These are phyloP conservation scores for Nigrograna mackinnonii DNA, from an alignment of 2,329 filamentous ascomycete species.

Conservation along the genomic window DNA sequence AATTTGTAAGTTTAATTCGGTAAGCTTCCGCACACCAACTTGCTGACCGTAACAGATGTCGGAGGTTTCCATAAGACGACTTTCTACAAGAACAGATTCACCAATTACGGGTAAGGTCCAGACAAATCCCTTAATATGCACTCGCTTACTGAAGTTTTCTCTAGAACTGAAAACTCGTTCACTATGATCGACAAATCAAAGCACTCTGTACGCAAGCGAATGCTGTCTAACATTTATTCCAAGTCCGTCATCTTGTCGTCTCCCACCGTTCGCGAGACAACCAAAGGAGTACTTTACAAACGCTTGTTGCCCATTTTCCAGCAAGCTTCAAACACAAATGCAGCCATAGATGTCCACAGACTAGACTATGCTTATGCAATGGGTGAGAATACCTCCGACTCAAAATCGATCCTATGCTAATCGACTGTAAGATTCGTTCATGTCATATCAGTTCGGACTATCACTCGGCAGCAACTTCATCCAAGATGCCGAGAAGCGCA, in stretches of 20 bases:
- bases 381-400: background rate
- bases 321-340: background rate
- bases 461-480: background rate
- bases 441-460: background rate
- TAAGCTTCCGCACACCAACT: too few relatives aligned
- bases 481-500: background rate
- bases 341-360: background rate
- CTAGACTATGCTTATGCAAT: background rate
- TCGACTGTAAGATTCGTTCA: background rate
- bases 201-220: background rate
- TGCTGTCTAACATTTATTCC: slow-evolving; percentile 1
- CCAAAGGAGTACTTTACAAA: background rate
- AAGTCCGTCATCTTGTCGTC: background rate
- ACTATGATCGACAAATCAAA: background rate
- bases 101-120: background rate
- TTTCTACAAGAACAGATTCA: slow-evolving; percentile 1
- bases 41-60: too few relatives aligned
- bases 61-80: background rate
- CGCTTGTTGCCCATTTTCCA: background rate
- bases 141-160: too few relatives aligned
- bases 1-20: background rate
- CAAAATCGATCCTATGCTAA: background rate
- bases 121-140: too few relatives aligned
- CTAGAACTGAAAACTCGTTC: background rate
- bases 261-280: background rate